Evolutionary conservation across 352 stramenopile species (phyloP).

Genomic region (Globisporangium rhizosaccharum): DNA sequence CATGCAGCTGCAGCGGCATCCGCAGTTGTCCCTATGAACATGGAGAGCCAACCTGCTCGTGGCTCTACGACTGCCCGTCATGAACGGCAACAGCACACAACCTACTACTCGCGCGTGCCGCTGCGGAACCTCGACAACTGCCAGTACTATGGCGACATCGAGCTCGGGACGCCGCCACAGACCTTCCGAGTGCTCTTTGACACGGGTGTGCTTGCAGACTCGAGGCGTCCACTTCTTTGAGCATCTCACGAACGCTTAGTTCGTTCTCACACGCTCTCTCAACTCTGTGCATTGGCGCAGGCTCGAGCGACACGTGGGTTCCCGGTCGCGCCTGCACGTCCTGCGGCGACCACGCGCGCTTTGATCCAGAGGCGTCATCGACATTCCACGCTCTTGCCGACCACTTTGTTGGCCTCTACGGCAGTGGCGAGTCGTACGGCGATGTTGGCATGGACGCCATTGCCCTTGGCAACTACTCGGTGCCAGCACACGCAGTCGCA

Average conservation of each 20-base stretch:
- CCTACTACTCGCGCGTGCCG: conserved; percentile 11
- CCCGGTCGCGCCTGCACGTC: conserved; percentile 31
- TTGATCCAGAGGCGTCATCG: conserved; percentile 22
- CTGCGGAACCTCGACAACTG: conserved; percentile 22
- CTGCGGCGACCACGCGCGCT: conserved; percentile 52
- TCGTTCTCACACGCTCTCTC: background rate
- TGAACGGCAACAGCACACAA: background rate
- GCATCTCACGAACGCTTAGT: background rate
- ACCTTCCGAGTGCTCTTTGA: conserved; percentile 28
- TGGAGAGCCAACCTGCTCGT: conserved; percentile 4
- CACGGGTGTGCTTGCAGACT: conserved; percentile 11
- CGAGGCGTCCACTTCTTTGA: background rate
- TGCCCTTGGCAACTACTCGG: conserved; percentile 24
- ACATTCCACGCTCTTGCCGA: conserved; percentile 21
- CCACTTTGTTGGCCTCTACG: conserved; percentile 41
- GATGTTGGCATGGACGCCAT: conserved; percentile 29
- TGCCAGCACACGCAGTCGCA: conserved; percentile 28
- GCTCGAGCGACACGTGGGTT: conserved; percentile 34
- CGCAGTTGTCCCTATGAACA: background rate
- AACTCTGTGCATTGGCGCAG: conserved; percentile 5
- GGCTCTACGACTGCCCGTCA: no score
- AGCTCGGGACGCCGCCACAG: conserved; percentile 30
- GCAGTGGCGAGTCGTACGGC: conserved; percentile 40
- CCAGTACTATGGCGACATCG: conserved; percentile 23
- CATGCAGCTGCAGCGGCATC: background rate